Evolutionary conservation across 2,329 filamentous ascomycete genomes (phyloP).

Genomic region (Fusarium tricinctum): DNA sequence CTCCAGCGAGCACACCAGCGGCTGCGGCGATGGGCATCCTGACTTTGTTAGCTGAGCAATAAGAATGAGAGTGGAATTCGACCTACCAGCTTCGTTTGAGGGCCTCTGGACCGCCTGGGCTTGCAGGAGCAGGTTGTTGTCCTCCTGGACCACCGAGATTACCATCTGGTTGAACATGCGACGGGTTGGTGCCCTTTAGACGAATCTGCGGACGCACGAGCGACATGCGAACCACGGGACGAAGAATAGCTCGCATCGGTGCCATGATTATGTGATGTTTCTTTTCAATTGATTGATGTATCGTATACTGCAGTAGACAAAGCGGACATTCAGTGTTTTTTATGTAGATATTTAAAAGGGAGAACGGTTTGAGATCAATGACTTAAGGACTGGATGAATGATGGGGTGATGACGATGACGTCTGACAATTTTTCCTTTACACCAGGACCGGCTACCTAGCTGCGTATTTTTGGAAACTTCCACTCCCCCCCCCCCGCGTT

Average conservation of each 20-base stretch:
- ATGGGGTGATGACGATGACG: conserved; percentile 48
- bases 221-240: conserved; percentile 40
- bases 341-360: conserved; percentile 4
- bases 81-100: conserved; percentile 53
- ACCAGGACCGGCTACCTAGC: no score
- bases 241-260: conserved; percentile 31
- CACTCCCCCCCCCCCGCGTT: conserved; percentile 17
- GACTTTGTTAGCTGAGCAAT: not conserved
- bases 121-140: conserved; percentile 49
- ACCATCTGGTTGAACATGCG: conserved; percentile 14
- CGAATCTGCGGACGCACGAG: conserved; percentile 44
- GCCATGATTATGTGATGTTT: conserved; percentile 19
- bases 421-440: conserved; percentile 9
- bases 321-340: not conserved
- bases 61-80: accelerated
- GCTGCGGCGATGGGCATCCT: conserved; percentile 52
- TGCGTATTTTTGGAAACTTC: conserved; percentile 13
- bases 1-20: conserved; percentile 46
- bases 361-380: conserved; percentile 18
- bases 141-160: conserved; percentile 54
- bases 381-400: conserved; percentile 29
- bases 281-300: not conserved
- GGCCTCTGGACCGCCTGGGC: conserved; percentile 50
- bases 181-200: conserved; percentile 10
- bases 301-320: not conserved